phyloP scores from a whole-genome alignment of 345 rosid genomes.

The Acer campestre region DNA sequence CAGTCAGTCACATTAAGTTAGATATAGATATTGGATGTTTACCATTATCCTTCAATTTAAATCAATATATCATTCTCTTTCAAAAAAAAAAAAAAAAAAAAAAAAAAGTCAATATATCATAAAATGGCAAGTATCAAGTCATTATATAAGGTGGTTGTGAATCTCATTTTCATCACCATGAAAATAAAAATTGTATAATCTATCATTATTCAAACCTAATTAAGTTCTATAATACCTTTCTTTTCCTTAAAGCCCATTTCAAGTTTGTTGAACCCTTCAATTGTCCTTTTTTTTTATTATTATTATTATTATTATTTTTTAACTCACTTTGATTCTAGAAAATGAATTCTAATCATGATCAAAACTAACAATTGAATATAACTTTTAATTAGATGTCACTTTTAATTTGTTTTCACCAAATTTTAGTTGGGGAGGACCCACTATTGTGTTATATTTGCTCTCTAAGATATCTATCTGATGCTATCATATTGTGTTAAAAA shows the following conservation, averaged over 20 bases:
- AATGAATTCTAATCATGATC: conserved; percentile 3
- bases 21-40: too few species aligned
- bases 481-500: not conserved
- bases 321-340: not conserved
- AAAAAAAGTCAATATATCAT: not conserved
- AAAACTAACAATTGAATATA: not conserved
- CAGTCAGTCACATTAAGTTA: too few species aligned
- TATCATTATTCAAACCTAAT: not conserved
- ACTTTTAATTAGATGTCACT: not conserved
- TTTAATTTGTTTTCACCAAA: not conserved
- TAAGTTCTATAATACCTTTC: not conserved
- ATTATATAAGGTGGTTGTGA: not conserved
- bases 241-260: conserved; percentile 12
- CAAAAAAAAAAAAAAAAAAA: too few species aligned
- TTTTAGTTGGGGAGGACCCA: not conserved
- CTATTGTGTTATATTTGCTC: not conserved
- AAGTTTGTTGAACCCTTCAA: not conserved
- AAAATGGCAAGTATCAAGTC: not conserved
- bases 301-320: too few species aligned
- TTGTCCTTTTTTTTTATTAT: not conserved
- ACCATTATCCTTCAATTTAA: too few species aligned
- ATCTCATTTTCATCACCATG: not conserved
- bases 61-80: too few species aligned
- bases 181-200: too few species aligned
- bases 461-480: not conserved